Percentiles rank a stretch among this genome's conserved stretches.
phyloP scores from a whole-genome alignment of 2,329 filamentous ascomycete species.

The Fusarium sterilihyphosum region DNA sequence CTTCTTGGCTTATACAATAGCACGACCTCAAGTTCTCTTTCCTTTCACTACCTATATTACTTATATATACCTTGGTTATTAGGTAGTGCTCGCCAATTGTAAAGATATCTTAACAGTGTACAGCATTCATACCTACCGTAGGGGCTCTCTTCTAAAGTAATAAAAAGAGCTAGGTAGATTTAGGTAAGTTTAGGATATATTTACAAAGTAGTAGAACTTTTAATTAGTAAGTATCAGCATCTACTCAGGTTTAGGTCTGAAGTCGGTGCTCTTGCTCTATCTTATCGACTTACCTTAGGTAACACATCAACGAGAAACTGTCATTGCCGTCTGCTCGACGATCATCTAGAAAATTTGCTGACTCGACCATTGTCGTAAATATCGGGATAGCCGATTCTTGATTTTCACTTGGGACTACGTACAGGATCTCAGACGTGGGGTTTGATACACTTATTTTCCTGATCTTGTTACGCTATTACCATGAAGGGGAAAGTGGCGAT shows the following conservation, averaged over 20 bases:
- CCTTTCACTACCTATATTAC: not conserved
- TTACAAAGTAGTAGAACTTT: not conserved
- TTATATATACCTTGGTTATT: not conserved
- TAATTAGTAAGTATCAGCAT: not conserved
- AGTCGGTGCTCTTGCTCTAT: not conserved
- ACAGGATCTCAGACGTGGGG: slow-evolving; percentile 11
- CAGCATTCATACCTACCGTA: not conserved
- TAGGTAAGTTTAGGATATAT: not conserved
- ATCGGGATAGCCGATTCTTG: not conserved
- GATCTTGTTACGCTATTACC: slow-evolving; percentile 31
- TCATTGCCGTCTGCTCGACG: not conserved
- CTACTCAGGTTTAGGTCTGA: not conserved
- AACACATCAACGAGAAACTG: not conserved
- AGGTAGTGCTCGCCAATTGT: not conserved
- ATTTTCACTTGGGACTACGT: not conserved
- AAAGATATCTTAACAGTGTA: not conserved
- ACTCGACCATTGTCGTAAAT: not conserved
- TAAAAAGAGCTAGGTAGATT: not conserved
- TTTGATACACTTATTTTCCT: slow-evolving; percentile 11
- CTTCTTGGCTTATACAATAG: not conserved
- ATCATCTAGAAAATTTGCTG: not conserved
- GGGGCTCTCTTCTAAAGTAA: not conserved
- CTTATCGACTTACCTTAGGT: not conserved
- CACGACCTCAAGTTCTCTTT: not conserved
- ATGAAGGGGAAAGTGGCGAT: slow-evolving; percentile 39